These are phyloP conservation scores for Cladosporium phlei DNA, from an alignment of 2,329 filamentous ascomycete genomes.

Conservation along the genomic window DNA sequence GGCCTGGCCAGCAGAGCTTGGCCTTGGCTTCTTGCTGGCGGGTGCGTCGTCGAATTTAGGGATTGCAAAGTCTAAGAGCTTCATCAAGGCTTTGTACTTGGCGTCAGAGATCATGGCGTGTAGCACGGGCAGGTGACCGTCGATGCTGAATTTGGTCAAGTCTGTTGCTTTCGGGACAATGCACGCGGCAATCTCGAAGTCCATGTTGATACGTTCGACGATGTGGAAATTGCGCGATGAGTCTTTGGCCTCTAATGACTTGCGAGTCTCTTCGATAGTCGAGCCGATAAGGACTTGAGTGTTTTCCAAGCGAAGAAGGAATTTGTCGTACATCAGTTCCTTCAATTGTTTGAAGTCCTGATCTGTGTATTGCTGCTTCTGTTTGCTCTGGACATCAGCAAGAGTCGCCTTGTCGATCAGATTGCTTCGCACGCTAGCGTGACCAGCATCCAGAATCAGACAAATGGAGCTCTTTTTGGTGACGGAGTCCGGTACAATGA, in stretches of 20 bases:
- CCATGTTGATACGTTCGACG: slow-evolving; percentile 94
- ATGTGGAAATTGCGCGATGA: slow-evolving; percentile 70
- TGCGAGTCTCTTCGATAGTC: slow-evolving; percentile 83
- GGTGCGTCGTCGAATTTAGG: slow-evolving; percentile 62
- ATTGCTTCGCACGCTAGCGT: slow-evolving; percentile 89
- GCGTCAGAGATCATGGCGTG: slow-evolving; percentile 88
- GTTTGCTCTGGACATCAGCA: slow-evolving; percentile 84
- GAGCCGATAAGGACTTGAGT: slow-evolving; percentile 94
- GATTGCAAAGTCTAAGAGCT: slow-evolving; percentile 88
- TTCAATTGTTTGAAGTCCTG: slow-evolving; percentile 85
- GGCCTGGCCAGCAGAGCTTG: slow-evolving; percentile 34
- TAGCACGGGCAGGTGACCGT: slow-evolving; percentile 84
- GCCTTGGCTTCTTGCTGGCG: background rate
- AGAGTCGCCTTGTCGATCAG: slow-evolving; percentile 88
- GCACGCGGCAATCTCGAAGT: slow-evolving; percentile 92
- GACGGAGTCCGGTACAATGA: slow-evolving; percentile 93
- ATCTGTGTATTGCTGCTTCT: slow-evolving; percentile 79
- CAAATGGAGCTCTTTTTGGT: slow-evolving; percentile 75
- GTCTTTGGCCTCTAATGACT: slow-evolving; percentile 67
- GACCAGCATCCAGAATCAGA: slow-evolving; percentile 91
- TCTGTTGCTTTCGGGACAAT: slow-evolving; percentile 96
- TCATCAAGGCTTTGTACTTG: slow-evolving; percentile 98
- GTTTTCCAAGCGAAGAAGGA: slow-evolving; percentile 84
- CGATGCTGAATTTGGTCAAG: slow-evolving; percentile 84
- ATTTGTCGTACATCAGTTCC: slow-evolving; percentile 95